Conservation (phyloP, 768 basidiomycete species). For the Phaeotremella fagi region DNA sequence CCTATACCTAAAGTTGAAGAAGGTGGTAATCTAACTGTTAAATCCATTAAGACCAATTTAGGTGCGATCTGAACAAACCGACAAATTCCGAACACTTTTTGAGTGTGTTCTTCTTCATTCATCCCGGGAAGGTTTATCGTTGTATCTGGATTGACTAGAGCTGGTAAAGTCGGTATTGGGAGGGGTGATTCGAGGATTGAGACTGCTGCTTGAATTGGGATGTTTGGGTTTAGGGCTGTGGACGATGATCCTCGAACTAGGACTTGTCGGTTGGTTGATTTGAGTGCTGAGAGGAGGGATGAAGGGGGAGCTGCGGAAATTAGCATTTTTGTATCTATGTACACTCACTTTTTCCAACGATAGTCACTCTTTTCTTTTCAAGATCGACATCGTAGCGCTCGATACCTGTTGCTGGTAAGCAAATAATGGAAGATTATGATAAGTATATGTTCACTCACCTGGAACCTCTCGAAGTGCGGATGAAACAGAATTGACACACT, state of each 20-base stretch:
- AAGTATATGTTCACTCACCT: constrained; percentile 10
- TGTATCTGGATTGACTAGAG: neutral
- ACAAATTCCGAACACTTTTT: constrained; percentile 48
- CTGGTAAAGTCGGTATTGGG: constrained; percentile 30
- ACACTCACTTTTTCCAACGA: constrained; percentile 42
- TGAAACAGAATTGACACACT: constrained; percentile 45
- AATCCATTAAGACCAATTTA: constrained; percentile 39
- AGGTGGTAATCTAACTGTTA: constrained; percentile 46
- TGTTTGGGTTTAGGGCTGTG: constrained; percentile 7
- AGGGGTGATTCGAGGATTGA: constrained; percentile 47
- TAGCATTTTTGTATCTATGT: neutral
- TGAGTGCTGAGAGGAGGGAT: constrained; percentile 34
- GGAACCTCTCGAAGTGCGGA: constrained; percentile 29
- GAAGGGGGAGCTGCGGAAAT: constrained; percentile 37
- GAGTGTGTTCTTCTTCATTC: constrained; percentile 37
- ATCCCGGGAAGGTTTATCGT: constrained; percentile 20
- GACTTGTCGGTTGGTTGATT: constrained; percentile 42
- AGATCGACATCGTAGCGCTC: constrained; percentile 47
- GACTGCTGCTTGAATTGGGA: constrained; percentile 35
- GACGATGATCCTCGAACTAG: constrained; percentile 41
- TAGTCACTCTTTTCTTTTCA: constrained; percentile 42
- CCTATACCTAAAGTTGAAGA: constrained; percentile 27
- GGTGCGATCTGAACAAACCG: constrained; percentile 47
- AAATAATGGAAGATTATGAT: too few relatives aligned
- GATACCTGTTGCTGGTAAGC: constrained; percentile 22